Evolutionary conservation across 306 rosid species (phyloP).

Genomic region (Psophocarpus tetragonolobus): DNA sequence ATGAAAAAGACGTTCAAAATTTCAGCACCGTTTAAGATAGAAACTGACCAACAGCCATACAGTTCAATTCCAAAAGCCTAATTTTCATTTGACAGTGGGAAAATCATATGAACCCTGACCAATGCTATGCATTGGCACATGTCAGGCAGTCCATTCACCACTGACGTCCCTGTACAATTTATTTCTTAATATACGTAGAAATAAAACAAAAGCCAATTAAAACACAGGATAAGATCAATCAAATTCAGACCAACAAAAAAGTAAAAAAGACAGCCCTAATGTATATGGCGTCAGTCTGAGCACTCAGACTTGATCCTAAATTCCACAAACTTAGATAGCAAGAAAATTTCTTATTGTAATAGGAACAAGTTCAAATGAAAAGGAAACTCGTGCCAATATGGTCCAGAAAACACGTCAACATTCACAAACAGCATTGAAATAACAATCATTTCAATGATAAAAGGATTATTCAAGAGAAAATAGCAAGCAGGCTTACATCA

Average conservation of each 20-base stretch:
- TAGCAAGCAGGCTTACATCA: slow-evolving; percentile 56
- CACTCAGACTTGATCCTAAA: neutral
- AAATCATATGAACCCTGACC: neutral
- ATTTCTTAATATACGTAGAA: neutral
- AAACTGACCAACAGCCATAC: neutral
- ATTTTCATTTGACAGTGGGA: neutral
- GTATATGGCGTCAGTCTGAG: neutral
- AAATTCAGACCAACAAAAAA: neutral
- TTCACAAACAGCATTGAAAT: neutral
- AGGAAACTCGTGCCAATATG: neutral
- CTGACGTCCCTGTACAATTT: slow-evolving; percentile 4
- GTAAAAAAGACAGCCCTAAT: neutral
- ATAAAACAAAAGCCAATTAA: neutral
- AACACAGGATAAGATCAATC: neutral
- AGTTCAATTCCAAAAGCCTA: neutral
- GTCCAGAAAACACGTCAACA: neutral
- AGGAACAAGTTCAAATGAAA: neutral
- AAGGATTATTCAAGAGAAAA: slow-evolving; percentile 1
- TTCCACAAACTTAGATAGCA: neutral
- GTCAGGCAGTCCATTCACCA: slow-evolving; percentile 12
- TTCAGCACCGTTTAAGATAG: slow-evolving; percentile 1
- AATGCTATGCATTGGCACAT: neutral
- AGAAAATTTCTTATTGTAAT: neutral
- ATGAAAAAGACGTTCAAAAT: neutral
- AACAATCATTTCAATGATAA: neutral